phyloP scores from a whole-genome alignment of 2,329 filamentous ascomycete genomes.

The Aureobasidium sp. region DNA sequence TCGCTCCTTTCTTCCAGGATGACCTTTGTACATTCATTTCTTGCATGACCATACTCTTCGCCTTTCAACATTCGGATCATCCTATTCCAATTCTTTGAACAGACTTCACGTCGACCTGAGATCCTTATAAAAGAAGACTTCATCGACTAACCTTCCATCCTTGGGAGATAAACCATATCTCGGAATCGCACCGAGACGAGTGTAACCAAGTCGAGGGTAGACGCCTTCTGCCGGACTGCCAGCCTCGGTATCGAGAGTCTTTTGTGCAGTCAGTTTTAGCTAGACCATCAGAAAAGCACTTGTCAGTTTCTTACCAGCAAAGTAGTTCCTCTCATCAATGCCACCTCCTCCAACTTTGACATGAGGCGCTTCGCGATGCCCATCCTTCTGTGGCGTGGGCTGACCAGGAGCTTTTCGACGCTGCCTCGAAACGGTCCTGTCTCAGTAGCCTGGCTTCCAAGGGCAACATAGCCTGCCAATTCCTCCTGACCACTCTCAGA shows the following conservation, averaged over 20 bases:
- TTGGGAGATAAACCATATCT: slow-evolving; percentile 42
- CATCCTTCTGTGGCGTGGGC: slow-evolving; percentile 39
- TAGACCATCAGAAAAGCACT: neutral
- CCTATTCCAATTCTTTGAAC: neutral
- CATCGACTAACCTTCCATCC: slow-evolving; percentile 40
- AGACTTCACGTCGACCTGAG: slow-evolving; percentile 23
- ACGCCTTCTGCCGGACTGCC: slow-evolving; percentile 45
- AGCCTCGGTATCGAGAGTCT: slow-evolving; percentile 47
- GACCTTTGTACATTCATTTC: slow-evolving; percentile 3
- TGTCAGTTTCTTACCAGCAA: slow-evolving; percentile 42
- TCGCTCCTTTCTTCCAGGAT: neutral
- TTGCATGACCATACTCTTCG: neutral
- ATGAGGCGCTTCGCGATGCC: slow-evolving; percentile 48
- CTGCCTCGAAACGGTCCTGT: slow-evolving; percentile 47
- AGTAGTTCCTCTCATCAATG: slow-evolving; percentile 38
- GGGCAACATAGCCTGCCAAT: slow-evolving; percentile 49
- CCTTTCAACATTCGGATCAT: neutral
- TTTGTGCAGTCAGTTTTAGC: slow-evolving; percentile 12
- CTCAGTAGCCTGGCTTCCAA: slow-evolving; percentile 44
- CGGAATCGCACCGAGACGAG: slow-evolving; percentile 46
- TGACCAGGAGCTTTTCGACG: slow-evolving; percentile 52
- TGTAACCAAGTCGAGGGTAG: slow-evolving; percentile 50
- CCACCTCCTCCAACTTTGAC: slow-evolving; percentile 46
- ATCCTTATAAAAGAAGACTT: slow-evolving; percentile 53
- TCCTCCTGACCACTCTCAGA: slow-evolving; percentile 23